phyloP scores from a whole-genome alignment of 441 rosid species.

The Brassica balearica region DNA sequence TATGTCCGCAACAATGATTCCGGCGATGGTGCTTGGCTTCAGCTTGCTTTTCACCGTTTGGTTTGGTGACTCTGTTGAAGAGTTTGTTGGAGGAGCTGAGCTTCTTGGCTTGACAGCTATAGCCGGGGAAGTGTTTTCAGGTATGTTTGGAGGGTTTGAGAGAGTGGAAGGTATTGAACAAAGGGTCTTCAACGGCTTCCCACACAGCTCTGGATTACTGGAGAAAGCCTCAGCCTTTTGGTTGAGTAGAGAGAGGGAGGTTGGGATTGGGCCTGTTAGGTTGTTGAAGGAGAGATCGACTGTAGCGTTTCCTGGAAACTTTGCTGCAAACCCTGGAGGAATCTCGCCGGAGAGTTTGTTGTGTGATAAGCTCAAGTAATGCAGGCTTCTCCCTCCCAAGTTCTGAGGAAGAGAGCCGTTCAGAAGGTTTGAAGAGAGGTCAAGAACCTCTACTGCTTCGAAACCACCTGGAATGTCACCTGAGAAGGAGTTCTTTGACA shows the following conservation, averaged over 20 bases:
- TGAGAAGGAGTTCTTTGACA: constrained; percentile 65
- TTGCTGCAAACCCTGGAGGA: constrained; percentile 56
- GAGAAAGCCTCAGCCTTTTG: constrained; percentile 60
- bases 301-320: constrained; percentile 59
- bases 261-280: constrained; percentile 78
- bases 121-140: constrained; percentile 67
- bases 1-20: constrained; percentile 63
- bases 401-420: constrained; percentile 65
- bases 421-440: constrained; percentile 78
- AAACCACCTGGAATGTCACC: constrained; percentile 67
- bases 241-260: constrained; percentile 51
- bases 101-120: constrained; percentile 75
- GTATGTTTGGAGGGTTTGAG: constrained; percentile 63
- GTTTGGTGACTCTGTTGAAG: constrained; percentile 37
- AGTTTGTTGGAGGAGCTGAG: constrained; percentile 42
- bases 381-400: constrained; percentile 62
- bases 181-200: constrained; percentile 71
- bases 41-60: constrained; percentile 50
- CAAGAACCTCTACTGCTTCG: constrained; percentile 56
- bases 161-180: constrained; percentile 75
- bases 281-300: constrained; percentile 81
- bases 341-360: constrained; percentile 70
- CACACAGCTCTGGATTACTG: constrained; percentile 71
- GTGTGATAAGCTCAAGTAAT: constrained; percentile 67
- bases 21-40: constrained; percentile 65